Percentiles rank a stretch among this genome's conserved stretches.
Evolutionary conservation across 345 rosid genomes (phyloP).

Genomic region (Aquilaria sinensis): DNA sequence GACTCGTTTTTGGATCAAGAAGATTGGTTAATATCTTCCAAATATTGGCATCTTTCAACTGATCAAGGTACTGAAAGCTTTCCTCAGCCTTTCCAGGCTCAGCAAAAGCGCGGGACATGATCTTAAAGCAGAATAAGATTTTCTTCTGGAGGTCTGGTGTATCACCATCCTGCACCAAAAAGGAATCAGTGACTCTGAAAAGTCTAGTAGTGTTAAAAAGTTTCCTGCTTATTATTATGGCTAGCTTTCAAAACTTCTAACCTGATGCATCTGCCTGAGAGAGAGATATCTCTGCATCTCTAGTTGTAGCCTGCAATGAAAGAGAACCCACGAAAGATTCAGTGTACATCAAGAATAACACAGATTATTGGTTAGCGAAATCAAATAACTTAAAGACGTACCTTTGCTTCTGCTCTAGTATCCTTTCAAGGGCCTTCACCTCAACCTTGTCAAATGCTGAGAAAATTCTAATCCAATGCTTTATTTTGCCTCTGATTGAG

Average conservation of each 20-base stretch:
- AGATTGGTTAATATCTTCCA: slow-evolving; percentile 78
- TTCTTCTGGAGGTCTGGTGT: slow-evolving; percentile 84
- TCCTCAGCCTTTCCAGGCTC: slow-evolving; percentile 83
- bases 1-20: slow-evolving; percentile 69
- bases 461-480: slow-evolving; percentile 73
- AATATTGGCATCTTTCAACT: slow-evolving; percentile 83
- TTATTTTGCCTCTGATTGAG: slow-evolving; percentile 58
- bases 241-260: slow-evolving; percentile 23
- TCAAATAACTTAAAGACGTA: slow-evolving; percentile 21
- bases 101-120: slow-evolving; percentile 90
- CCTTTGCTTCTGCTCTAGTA: slow-evolving; percentile 97
- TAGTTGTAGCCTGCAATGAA: slow-evolving; percentile 83
- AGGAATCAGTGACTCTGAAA: slow-evolving; percentile 14
- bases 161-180: slow-evolving; percentile 63
- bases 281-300: slow-evolving; percentile 91
- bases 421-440: slow-evolving; percentile 81
- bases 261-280: slow-evolving; percentile 83
- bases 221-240: slow-evolving; percentile 4
- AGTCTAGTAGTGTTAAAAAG: slow-evolving; percentile 9
- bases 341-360: slow-evolving; percentile 8
- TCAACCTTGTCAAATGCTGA: slow-evolving; percentile 80
- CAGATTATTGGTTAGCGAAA: slow-evolving; percentile 15
- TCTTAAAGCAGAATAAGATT: slow-evolving; percentile 59
- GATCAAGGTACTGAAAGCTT: slow-evolving; percentile 84
- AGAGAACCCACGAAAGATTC: slow-evolving; percentile 16